phyloP scores from a whole-genome alignment of 257 asterid genomes.

The Solanum arcanum region DNA sequence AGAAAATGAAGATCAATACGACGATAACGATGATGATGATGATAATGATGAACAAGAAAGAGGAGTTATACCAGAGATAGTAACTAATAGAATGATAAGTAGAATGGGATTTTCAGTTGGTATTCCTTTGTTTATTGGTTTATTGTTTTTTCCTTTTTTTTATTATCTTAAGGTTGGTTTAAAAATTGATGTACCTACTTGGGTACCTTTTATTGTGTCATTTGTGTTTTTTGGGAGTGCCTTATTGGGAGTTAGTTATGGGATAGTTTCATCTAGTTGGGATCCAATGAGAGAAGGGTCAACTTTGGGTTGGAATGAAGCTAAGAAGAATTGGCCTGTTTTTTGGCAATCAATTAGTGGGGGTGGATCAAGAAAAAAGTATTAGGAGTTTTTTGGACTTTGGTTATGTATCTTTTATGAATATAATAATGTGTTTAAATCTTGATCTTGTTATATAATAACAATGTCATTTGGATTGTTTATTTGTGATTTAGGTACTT shows the following conservation, averaged over 20 bases:
- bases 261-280: slow-evolving; percentile 97
- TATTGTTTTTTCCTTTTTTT: slow-evolving; percentile 83
- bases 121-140: slow-evolving; percentile 64
- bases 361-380: slow-evolving; percentile 33
- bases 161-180: slow-evolving; percentile 78
- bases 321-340: slow-evolving; percentile 91
- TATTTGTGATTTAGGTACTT: no score
- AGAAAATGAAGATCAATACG: slow-evolving; percentile 20
- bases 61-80: slow-evolving; percentile 83
- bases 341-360: slow-evolving; percentile 76
- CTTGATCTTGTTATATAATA: background rate
- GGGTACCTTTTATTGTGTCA: slow-evolving; percentile 86
- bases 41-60: slow-evolving; percentile 32
- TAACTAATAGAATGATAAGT: slow-evolving; percentile 86
- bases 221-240: slow-evolving; percentile 86
- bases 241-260: slow-evolving; percentile 77
- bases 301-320: slow-evolving; percentile 86
- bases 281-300: slow-evolving; percentile 95
- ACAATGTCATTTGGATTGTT: no score
- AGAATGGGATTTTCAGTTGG: slow-evolving; percentile 80
- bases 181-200: slow-evolving; percentile 82
- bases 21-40: slow-evolving; percentile 22
- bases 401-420: background rate
- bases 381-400: background rate
- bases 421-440: background rate